Base-by-base conservation (phyloP, 73 alveolate species). In the Paramecium pentaurelia region DNA sequence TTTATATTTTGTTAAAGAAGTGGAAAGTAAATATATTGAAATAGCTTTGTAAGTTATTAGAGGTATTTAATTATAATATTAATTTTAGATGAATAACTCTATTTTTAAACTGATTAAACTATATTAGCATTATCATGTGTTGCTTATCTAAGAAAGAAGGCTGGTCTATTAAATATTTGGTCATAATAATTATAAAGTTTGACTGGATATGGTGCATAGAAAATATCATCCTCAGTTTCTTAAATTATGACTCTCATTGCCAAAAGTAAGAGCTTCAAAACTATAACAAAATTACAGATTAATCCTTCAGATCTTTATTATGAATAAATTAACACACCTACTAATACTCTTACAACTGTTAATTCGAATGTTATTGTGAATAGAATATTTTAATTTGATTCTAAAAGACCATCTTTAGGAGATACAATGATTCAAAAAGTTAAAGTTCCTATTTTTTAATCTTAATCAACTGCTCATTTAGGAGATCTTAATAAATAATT, bases 171-270 rank as follows among this genome's bases (percentile, higher is more conserved):
- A 80, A 80, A 40, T 80, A 44, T 80, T 6, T 80, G 91, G 91
- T 47, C 91, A 0, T 80, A 40, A 80, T 44, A 80, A 80, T 42
- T 80, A 12, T 42, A 80, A 80, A 47, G 20, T 20, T 45, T 80
- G 9, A 80, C 73, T 45, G 75, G 58, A 9, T 38, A 45, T 10
- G 34, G 75, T 10, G 73, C 91, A 45, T 80, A 75, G 34, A 80
- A 80, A 47, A 80, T 80, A 22, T 80, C 91, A 20, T 40, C 71
- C 0, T 38, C 91, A 44, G 91, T 80, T 9, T 80, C 91, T 1
- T 80, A 80, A 47, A 80, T 80, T 38, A 80, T 80, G 91, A 80
- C 91, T 45, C 28, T 80, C 1, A 80, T 80, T 34, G 91, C 77
- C n/a, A 80, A 80, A 47, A 37, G 58, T 36, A 37, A 73, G 40